These are phyloP conservation scores for Candida peoriensis DNA, from an alignment of 805 yeast genomes.

Conservation along the genomic window DNA sequence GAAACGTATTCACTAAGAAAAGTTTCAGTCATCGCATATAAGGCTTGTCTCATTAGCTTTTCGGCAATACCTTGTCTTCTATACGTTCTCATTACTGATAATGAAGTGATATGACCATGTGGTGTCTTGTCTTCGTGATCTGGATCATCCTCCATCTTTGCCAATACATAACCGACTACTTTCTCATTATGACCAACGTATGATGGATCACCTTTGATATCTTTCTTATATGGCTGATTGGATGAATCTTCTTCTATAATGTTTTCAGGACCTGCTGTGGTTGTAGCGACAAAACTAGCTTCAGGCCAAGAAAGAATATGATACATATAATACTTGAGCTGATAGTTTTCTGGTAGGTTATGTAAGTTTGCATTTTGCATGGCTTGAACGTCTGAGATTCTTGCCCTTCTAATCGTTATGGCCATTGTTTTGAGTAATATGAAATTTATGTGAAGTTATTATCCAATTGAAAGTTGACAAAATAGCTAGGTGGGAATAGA, in stretches of 20 bases:
- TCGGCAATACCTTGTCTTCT: constrained; percentile 95
- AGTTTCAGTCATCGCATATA: constrained; percentile 75
- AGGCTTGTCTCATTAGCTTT: constrained; percentile 78
- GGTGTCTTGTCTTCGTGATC: constrained; percentile 62
- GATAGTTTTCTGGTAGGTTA: constrained; percentile 92
- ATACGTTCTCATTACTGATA: constrained; percentile 93
- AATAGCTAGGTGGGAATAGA: too few species aligned
- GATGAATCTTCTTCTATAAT: constrained; percentile 8
- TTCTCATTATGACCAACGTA: constrained; percentile 67
- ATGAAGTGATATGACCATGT: constrained; percentile 91
- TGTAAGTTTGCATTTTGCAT: constrained; percentile 94
- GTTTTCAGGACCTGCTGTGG: constrained; percentile 43
- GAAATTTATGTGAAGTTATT: too few species aligned
- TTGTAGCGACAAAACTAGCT: constrained; percentile 91
- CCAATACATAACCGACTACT: constrained; percentile 92
- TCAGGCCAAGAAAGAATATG: constrained; percentile 97
- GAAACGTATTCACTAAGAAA: constrained; percentile 81
- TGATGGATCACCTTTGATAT: constrained; percentile 53
- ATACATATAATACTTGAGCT: constrained; percentile 87
- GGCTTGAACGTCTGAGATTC: constrained; percentile 79
- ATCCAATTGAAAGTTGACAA: too few species aligned
- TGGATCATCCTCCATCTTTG: constrained; percentile 95
- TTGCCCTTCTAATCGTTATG: constrained; percentile 84
- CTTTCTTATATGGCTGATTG: constrained; percentile 16
- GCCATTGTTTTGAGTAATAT: too few species aligned